A percentile compares a stretch with the other conserved stretches of the same genome.
Conservation (phyloP, 1,284 basidiomycete species). For the Cryptococcus floricola region DNA sequence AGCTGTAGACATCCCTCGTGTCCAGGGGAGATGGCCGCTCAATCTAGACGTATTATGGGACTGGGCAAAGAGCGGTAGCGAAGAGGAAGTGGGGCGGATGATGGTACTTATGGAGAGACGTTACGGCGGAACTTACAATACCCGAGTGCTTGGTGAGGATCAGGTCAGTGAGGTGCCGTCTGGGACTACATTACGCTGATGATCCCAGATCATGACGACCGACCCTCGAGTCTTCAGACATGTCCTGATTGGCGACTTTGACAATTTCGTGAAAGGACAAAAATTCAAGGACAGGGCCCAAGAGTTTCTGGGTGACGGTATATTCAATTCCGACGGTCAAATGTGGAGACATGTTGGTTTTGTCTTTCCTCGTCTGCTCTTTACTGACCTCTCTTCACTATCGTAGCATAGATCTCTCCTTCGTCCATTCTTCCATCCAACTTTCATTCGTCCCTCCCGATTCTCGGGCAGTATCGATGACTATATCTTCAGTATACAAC, state of each 20-base stretch:
- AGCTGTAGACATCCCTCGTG: slow-evolving; percentile 25
- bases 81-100: slow-evolving; percentile 40
- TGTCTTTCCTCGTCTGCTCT: background rate
- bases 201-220: slow-evolving; percentile 26
- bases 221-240: slow-evolving; percentile 30
- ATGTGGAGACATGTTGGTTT: slow-evolving; percentile 36
- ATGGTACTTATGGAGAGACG: slow-evolving; percentile 23
- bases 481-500: slow-evolving; percentile 7
- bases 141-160: slow-evolving; percentile 39
- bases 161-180: slow-evolving; percentile 21
- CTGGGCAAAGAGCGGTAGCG: slow-evolving; percentile 30
- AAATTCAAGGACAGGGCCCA: slow-evolving; percentile 46
- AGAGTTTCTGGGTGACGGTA: slow-evolving; percentile 46
- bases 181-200: background rate
- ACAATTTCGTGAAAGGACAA: slow-evolving; percentile 36
- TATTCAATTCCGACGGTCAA: slow-evolving; percentile 49
- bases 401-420: slow-evolving; percentile 40
- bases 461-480: slow-evolving; percentile 12
- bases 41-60: slow-evolving; percentile 38
- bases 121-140: slow-evolving; percentile 38
- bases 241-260: slow-evolving; percentile 31
- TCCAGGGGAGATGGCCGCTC: slow-evolving; percentile 29
- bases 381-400: background rate
- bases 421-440: slow-evolving; percentile 45
- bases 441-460: slow-evolving; percentile 15